These are phyloP conservation scores for Escallonia rubra DNA, from an alignment of 129 eudicot genomes.

Conservation along the genomic window DNA sequence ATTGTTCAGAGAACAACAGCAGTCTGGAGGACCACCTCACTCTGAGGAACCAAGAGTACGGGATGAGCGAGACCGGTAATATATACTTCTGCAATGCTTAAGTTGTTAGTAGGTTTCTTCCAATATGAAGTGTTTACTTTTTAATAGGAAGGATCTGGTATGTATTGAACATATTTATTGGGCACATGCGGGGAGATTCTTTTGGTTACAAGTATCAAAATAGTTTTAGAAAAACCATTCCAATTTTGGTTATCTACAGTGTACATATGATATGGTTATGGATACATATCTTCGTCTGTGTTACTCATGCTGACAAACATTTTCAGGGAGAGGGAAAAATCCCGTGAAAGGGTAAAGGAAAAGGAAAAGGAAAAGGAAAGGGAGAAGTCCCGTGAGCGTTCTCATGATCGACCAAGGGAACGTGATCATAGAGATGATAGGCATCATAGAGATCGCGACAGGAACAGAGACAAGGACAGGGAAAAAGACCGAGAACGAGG, in stretches of 20 bases:
- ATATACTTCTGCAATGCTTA: not conserved
- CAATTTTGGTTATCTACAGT: too few relatives aligned
- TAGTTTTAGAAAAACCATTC: too few relatives aligned
- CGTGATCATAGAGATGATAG: constrained; percentile 80
- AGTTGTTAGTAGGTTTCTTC: not conserved
- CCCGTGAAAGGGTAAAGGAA: constrained; percentile 75
- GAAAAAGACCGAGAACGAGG: constrained; percentile 43
- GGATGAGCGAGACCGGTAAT: constrained; percentile 72
- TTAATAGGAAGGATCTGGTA: too few relatives aligned
- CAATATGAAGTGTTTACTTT: not conserved
- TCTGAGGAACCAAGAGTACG: constrained; percentile 84
- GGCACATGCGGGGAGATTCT: too few relatives aligned
- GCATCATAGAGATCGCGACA: constrained; percentile 91
- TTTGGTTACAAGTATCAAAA: too few relatives aligned
- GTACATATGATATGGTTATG: too few relatives aligned
- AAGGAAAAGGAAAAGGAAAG: constrained; percentile 37
- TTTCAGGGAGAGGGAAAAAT: constrained; percentile 79
- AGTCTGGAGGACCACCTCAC: constrained; percentile 58
- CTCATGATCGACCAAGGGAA: constrained; percentile 76
- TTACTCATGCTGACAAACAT: not conserved
- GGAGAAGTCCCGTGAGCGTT: constrained; percentile 73
- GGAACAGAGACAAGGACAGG: constrained; percentile 49
- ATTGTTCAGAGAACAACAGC: constrained; percentile 63
- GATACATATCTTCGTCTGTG: too few relatives aligned
- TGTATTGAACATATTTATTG: too few relatives aligned